phyloP scores from a whole-genome alignment of 768 basidiomycete species.

The Mycena olivaceomarginata region DNA sequence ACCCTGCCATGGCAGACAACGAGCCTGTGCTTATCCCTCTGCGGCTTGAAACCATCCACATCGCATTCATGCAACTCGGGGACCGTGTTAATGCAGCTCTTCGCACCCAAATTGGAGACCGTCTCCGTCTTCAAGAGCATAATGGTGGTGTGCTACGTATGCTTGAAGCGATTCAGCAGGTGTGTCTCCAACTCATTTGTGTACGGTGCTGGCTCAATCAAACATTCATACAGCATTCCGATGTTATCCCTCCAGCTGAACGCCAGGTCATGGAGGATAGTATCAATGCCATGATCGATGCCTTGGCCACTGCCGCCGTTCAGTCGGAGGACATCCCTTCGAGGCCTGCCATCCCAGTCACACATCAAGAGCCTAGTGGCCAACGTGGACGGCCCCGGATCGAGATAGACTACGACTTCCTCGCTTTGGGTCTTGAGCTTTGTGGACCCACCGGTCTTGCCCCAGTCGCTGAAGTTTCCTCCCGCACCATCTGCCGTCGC shows the following conservation, averaged over 20 bases:
- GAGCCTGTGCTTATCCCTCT: neutral
- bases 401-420: neutral
- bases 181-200: neutral
- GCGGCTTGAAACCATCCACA: neutral
- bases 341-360: conserved; percentile 1
- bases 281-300: conserved; percentile 36
- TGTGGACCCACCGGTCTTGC: no score
- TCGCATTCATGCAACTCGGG: neutral
- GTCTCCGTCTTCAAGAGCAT: neutral
- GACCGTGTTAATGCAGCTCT: neutral
- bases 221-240: conserved; percentile 22
- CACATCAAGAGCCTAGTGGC: conserved; percentile 32
- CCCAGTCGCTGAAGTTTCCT: no score
- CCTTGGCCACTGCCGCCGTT: conserved; percentile 24
- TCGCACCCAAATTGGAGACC: neutral
- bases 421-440: no score
- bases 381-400: conserved; percentile 45
- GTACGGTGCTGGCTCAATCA: neutral
- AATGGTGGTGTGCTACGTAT: neutral
- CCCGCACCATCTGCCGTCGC: no score
- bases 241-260: conserved; percentile 30
- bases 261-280: conserved; percentile 33
- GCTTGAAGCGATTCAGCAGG: neutral
- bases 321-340: conserved; percentile 37
- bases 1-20: neutral